Evolutionary conservation across 2,329 filamentous ascomycete genomes (phyloP).

Genomic region (Fusarium siculi): DNA sequence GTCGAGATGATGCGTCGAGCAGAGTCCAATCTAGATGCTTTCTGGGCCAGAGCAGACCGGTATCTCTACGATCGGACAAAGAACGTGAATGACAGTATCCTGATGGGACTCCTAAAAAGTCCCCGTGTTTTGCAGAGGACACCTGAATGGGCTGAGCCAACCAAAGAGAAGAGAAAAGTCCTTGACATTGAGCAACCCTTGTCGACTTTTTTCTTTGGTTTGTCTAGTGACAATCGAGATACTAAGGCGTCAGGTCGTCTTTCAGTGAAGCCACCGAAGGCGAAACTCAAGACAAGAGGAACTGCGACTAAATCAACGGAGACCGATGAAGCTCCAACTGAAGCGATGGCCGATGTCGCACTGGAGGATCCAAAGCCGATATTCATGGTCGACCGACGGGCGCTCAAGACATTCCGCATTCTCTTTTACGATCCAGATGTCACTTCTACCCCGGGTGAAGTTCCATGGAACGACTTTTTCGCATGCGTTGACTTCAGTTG

Average conservation of each 20-base stretch:
- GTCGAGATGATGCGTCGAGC: background rate
- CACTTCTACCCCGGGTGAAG: background rate
- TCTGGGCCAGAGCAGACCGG: background rate
- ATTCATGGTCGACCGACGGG: background rate
- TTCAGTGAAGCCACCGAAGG: background rate
- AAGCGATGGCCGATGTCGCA: background rate
- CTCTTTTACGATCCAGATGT: background rate
- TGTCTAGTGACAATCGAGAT: background rate
- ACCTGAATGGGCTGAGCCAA: background rate
- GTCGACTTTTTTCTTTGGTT: background rate
- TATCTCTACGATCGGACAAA: background rate
- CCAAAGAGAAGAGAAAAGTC: background rate
- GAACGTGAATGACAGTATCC: fast-evolving
- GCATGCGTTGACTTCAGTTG: background rate
- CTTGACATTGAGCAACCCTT: background rate
- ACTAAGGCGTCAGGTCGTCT: too few species aligned
- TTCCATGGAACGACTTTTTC: background rate
- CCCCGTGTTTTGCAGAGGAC: background rate
- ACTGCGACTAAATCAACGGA: background rate
- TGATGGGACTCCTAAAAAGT: background rate
- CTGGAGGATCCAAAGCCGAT: background rate
- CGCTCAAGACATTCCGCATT: background rate
- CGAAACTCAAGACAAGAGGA: background rate
- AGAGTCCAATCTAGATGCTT: background rate
- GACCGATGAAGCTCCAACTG: background rate